A percentile compares a stretch with the other conserved stretches of the same genome.
Evolutionary conservation across 495 filamentous ascomycete genomes (phyloP).

Genomic region (Aspergillus ostianus): DNA sequence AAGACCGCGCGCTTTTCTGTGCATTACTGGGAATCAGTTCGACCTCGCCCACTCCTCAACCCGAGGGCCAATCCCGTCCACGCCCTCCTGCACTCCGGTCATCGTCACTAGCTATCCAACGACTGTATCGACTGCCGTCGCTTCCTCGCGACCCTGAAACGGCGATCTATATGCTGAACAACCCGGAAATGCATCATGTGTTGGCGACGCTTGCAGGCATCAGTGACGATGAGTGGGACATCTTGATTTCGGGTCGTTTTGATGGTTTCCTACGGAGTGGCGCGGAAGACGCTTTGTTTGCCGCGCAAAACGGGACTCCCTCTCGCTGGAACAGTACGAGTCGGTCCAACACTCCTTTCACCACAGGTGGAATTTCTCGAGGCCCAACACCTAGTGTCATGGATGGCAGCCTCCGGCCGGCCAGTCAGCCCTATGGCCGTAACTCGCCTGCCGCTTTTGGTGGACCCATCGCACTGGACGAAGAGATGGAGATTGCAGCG

Average conservation of each 20-base stretch:
- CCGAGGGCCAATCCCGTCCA: constrained; percentile 50
- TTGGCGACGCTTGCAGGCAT: constrained; percentile 86
- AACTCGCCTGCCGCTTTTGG: constrained; percentile 44
- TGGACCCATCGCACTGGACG: constrained; percentile 79
- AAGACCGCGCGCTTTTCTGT: constrained; percentile 75
- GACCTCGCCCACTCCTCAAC: constrained; percentile 40
- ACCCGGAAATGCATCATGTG: constrained; percentile 78
- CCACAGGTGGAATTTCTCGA: constrained; percentile 38
- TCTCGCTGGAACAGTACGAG: constrained; percentile 37
- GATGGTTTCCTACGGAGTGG: constrained; percentile 96
- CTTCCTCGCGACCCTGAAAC: constrained; percentile 80
- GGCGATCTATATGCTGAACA: constrained; percentile 83
- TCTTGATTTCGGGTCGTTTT: constrained; percentile 91
- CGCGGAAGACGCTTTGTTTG: constrained; percentile 61
- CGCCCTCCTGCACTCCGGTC: constrained; percentile 68
- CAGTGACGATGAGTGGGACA: constrained; percentile 89
- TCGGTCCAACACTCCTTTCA: constrained; percentile 46
- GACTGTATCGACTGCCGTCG: constrained; percentile 72
- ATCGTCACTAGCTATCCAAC: constrained; percentile 72
- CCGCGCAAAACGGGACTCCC: constrained; percentile 14
- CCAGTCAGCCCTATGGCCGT: constrained; percentile 37
- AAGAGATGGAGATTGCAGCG: constrained; percentile 88
- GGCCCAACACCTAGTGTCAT: constrained; percentile 39
- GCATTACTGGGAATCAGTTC: constrained; percentile 70
- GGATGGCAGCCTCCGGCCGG: constrained; percentile 36